A percentile compares a stretch with the other conserved stretches of the same genome.
Conservation (phyloP, 2,329 filamentous ascomycete genomes). For the Cladophialophora bantiana region DNA sequence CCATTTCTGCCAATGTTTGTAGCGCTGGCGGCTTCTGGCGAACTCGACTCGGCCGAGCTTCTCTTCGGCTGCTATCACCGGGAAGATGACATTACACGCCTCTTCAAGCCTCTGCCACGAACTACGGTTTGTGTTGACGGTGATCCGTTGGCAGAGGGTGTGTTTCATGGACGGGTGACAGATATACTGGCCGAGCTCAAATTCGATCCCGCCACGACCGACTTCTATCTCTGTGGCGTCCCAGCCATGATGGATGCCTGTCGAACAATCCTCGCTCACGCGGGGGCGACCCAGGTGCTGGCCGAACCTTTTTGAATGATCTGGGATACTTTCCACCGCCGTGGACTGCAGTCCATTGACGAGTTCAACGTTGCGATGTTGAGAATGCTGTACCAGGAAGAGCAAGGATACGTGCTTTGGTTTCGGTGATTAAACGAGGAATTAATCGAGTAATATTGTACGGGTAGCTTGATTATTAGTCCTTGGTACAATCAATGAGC, state of each 20-base stretch:
- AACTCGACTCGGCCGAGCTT: not conserved
- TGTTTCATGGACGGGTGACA: not conserved
- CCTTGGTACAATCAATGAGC: not conserved
- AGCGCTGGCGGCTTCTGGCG: not conserved
- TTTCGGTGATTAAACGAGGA: not conserved
- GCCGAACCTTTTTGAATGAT: not conserved
- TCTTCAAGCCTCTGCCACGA: not conserved
- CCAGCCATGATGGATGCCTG: not conserved
- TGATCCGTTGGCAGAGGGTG: not conserved
- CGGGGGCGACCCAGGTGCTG: not conserved
- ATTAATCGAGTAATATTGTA: not conserved
- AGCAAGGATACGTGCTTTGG: not conserved
- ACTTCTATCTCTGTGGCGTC: not conserved
- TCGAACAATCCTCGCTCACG: not conserved
- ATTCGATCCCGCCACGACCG: not conserved
- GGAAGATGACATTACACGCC: conserved; percentile 2
- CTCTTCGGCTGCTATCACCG: not conserved
- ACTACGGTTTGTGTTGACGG: not conserved
- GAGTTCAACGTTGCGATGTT: not conserved
- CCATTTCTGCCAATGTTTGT: not conserved
- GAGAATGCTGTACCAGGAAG: not conserved
- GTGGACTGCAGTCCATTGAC: not conserved
- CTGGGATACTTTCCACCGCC: not conserved
- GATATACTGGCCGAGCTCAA: not conserved
- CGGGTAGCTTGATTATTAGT: not conserved